Evolutionary conservation across 345 rosid genomes (phyloP), one percentile per base, ranked within the genome.

Genomic region (Citrus hindsii): DNA sequence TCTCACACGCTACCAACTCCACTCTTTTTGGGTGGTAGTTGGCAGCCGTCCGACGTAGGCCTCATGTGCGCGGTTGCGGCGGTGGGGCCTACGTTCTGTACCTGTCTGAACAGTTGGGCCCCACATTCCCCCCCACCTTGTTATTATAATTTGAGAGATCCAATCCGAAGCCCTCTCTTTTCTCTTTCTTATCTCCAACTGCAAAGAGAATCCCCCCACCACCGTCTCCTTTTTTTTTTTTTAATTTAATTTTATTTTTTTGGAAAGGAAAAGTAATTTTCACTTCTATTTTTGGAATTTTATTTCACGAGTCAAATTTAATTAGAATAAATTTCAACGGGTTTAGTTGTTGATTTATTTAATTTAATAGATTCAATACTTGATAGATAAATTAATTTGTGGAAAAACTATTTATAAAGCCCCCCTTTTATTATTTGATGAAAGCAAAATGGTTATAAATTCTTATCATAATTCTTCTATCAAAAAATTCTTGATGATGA

Each of bases 31-130:
- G 81, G 75, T 32, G 70, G 56, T 74, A 5, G 80, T 79, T 79
- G 76, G 83, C 69, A 53, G 85, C 73, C 76, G 63, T 69, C 82
- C 73, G 62, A 81, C 77, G 79, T 62, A 32, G 56, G 73, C 61
- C 65, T 73, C 83, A 71, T 84, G 81, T 79, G 85, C 65, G 55
- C 38, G n/a, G 69, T 82, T 79, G 79, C 83, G 83, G 79, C 81
- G 65, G 68, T 32, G 82, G 78, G 80, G 78, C 62, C 87, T 60
- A 74, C 6, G 1, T 24, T 0, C 28, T 40, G 74, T 28, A 37
- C 0, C 58, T 18, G 38, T 60, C 77, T 0, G 51, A 21, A 10
- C 24, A 4, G 0, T 9, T 35, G 22, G 76, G 76, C n/a, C 51
- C 76, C 59, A 25, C 59, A 0, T 4, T 3, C 48, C 65, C 62